These are phyloP conservation scores for Xylaria multiplex DNA, from an alignment of 2,329 filamentous ascomycete genomes.

Conservation along the genomic window DNA sequence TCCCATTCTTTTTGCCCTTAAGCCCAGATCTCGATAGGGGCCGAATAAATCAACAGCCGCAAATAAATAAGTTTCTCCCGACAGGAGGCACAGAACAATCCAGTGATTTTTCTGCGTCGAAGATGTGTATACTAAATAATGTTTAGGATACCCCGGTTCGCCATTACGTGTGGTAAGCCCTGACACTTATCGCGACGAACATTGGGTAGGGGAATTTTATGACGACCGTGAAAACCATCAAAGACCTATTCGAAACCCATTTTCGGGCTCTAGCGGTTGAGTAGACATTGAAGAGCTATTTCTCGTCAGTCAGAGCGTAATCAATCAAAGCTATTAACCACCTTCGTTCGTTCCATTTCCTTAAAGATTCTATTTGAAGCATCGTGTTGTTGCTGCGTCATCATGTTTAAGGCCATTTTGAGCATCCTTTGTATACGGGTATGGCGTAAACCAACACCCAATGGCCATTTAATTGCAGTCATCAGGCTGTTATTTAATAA, in stretches of 20 bases:
- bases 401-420: no score
- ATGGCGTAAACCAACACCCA: no score
- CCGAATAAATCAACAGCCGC: constrained; percentile 15
- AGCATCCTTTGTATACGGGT: no score
- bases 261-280: constrained; percentile 14
- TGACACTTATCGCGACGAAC: constrained; percentile 18
- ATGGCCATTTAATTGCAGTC: no score
- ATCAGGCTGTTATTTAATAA: no score
- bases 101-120: constrained; percentile 12
- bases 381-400: no score
- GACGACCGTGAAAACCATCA: constrained; percentile 24
- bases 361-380: no score
- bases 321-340: no score
- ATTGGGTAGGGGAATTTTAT: constrained; percentile 21
- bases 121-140: constrained; percentile 11
- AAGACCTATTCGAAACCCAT: constrained; percentile 13
- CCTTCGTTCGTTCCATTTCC: no score
- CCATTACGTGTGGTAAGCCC: neutral
- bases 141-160: constrained; percentile 2
- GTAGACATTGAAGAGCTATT: constrained; percentile 21
- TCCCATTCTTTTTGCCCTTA: neutral
- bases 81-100: neutral
- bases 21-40: neutral
- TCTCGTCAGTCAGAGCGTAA: neutral
- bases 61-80: constrained; percentile 12